Base-by-base conservation (phyloP, 2,329 filamentous ascomycete species). In the Hypocrella siamensis region DNA sequence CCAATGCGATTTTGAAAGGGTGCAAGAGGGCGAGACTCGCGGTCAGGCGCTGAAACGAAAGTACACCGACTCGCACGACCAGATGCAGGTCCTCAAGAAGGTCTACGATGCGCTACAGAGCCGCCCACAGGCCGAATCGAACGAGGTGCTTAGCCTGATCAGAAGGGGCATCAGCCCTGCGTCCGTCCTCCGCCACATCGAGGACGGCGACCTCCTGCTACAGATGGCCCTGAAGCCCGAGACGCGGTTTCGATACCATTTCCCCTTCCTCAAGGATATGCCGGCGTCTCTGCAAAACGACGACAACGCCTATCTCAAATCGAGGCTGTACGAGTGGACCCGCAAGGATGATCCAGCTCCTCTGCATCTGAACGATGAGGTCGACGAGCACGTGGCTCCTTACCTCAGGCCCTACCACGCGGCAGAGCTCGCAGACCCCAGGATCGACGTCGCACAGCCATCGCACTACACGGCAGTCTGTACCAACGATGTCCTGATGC, bases 401-500 rank as follows among this genome's bases (percentile, higher is more conserved):
- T 43, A 55, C 30, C 33, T 48, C 11, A 52, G 44, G 35, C 54
- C 55, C 0, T 55, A 48, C 28, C 45, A 48, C 21, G 46, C 47
- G 1, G 51, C 46, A 7, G 35, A 41, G 3, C 27, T 58, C 1
- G 35, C 50, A 4, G 47, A 57, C 3, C 44, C 47, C 2, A 38
- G 35, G 11, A 40, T 58, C 14, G 38, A 41, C 8, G 39, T 38
- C 11, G 37, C 48, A 2, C 43, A 36, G 18, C 42, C 49, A 6
- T 52, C 53, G 3, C 34, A 40, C 15, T 57, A 54, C 53, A 57
- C 55, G 1, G 31, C 34, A 3, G 48, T 57, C 12, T 41, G 40
- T 25, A 32, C 34, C 10, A 46, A 56, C 28, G 45, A 57, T 30
- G 31, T 19, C 4, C 32, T 57, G 10, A 45, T 55, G 39, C 41